Evolutionary conservation across 2,329 filamentous ascomycete genomes (phyloP).

Genomic region (Colletotrichum australisinense): DNA sequence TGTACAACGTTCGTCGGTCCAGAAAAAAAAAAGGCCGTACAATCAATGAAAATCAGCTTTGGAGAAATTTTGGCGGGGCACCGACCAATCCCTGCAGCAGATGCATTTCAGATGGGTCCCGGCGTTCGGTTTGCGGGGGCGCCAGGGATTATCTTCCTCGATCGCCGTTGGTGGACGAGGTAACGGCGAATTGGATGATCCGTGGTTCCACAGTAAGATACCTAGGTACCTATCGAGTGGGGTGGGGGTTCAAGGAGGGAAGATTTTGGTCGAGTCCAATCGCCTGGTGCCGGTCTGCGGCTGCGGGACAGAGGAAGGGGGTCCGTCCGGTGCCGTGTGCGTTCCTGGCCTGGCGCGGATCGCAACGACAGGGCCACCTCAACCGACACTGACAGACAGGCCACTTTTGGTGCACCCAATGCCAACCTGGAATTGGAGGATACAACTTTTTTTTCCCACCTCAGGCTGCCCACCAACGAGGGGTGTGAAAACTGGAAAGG

Average conservation of each 20-base stretch:
- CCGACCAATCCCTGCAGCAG: constrained; percentile 32
- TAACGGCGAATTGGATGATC: constrained; percentile 33
- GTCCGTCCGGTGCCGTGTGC: constrained; percentile 6
- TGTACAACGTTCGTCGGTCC: background rate
- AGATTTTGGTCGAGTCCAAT: background rate
- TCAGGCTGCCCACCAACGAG: background rate
- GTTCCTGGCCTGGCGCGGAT: constrained; percentile 18
- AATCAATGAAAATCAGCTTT: constrained; percentile 26
- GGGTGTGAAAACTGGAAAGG: background rate
- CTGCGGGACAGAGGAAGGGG: background rate
- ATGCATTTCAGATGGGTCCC: constrained; percentile 24
- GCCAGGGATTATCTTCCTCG: background rate
- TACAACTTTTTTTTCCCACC: background rate
- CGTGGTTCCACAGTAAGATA: background rate
- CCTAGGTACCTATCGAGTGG: too few relatives aligned
- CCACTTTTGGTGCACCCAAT: background rate
- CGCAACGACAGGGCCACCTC: constrained; percentile 13
- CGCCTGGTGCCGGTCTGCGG: background rate
- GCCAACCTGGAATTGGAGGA: background rate
- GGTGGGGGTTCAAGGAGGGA: too few relatives aligned
- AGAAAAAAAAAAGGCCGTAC: background rate
- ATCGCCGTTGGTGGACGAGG: background rate
- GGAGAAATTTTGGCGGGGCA: constrained; percentile 38
- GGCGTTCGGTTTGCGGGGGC: background rate
- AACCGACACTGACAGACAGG: background rate